phyloP scores from a whole-genome alignment of 768 basidiomycete species.

The Lentinula lateritia region DNA sequence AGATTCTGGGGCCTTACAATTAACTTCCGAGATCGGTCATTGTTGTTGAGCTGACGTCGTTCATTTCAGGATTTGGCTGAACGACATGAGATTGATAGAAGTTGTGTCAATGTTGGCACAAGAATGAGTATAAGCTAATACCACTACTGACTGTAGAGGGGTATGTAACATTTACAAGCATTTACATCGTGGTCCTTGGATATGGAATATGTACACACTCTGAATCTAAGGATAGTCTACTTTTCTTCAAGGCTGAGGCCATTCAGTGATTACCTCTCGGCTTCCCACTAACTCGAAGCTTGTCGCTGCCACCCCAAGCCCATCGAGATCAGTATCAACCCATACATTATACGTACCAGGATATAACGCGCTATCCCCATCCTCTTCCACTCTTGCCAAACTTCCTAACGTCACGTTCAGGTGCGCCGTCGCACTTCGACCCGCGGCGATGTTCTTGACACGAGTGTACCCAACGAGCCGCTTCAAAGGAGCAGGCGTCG shows the following conservation, averaged over 20 bases:
- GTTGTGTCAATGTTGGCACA: too few species aligned
- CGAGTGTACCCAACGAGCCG: slow-evolving; percentile 45
- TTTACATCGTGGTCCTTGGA: too few species aligned
- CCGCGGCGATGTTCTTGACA: slow-evolving; percentile 24
- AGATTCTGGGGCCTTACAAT: too few species aligned
- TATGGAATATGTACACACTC: too few species aligned
- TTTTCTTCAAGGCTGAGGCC: slow-evolving; percentile 25
- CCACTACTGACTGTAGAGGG: too few species aligned
- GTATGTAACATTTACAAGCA: too few species aligned
- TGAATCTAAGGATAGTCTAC: too few species aligned
- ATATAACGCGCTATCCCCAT: slow-evolving; percentile 40
- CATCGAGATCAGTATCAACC: slow-evolving; percentile 32
- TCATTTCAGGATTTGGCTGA: too few species aligned
- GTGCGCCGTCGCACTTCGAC: slow-evolving; percentile 22
- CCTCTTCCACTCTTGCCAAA: slow-evolving; percentile 40
- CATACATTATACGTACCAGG: slow-evolving; percentile 35
- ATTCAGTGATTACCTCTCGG: slow-evolving; percentile 32
- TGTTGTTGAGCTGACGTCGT: too few species aligned
- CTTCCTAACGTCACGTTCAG: slow-evolving; percentile 42
- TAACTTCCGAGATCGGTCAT: too few species aligned
- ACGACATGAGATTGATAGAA: too few species aligned
- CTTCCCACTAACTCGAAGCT: slow-evolving; percentile 39
- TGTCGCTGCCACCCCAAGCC: slow-evolving; percentile 28
- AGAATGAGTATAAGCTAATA: too few species aligned
- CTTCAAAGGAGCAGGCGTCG: slow-evolving; percentile 47